These are phyloP conservation scores for Heliamphora pulchella DNA, from an alignment of 179 eudicot species.

Conservation along the genomic window DNA sequence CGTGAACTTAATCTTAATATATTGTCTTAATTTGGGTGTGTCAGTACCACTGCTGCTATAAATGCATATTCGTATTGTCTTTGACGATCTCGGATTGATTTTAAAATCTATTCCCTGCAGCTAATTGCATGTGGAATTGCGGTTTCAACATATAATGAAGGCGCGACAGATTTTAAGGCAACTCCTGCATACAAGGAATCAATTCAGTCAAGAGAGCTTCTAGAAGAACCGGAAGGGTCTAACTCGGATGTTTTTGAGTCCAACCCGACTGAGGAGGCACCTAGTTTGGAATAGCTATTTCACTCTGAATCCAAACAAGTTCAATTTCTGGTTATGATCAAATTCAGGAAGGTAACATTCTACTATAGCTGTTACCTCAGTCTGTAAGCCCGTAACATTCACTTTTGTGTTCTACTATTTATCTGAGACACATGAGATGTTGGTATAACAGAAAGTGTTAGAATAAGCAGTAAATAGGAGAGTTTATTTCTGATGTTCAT, in stretches of 20 bases:
- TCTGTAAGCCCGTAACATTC: background rate
- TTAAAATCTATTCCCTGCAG: constrained; percentile 32
- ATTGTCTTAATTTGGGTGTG: background rate
- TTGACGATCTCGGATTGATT: background rate
- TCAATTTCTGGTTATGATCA: background rate
- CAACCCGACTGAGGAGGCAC: constrained; percentile 94
- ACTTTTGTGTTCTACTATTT: background rate
- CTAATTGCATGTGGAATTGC: constrained; percentile 79
- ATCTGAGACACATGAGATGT: constrained; percentile 2
- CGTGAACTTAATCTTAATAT: background rate
- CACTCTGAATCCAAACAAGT: background rate
- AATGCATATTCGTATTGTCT: constrained; percentile 4
- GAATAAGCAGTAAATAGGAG: background rate
- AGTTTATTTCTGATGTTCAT: background rate
- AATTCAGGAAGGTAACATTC: constrained; percentile 6
- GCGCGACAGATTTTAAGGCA: constrained; percentile 84
- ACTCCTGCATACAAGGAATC: constrained; percentile 90
- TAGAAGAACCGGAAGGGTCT: constrained; percentile 76
- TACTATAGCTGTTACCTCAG: background rate
- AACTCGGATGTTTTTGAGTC: constrained; percentile 81
- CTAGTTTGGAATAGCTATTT: constrained; percentile 66
- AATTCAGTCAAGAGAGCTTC: constrained; percentile 51
- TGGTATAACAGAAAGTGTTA: background rate
- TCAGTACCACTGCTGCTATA: background rate
- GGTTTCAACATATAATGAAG: constrained; percentile 87